phyloP scores from a whole-genome alignment of 768 basidiomycete species.

The Kwoniella sp. region DNA sequence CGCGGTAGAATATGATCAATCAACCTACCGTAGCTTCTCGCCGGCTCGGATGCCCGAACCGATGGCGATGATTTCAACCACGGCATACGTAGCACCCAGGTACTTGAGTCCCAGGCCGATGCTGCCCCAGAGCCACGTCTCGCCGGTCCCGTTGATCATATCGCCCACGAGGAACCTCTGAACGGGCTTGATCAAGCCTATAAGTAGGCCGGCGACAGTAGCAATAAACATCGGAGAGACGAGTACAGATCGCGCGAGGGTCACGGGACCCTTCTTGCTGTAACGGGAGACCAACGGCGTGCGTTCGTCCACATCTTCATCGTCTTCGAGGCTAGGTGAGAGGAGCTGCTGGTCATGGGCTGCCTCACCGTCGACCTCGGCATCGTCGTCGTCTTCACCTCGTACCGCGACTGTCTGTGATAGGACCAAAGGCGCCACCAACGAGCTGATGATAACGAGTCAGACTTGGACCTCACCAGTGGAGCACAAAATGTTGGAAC shows the following conservation, averaged over 20 bases:
- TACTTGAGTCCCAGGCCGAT: slow-evolving; percentile 29
- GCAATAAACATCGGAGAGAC: slow-evolving; percentile 29
- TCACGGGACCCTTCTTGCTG: not conserved
- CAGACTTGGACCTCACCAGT: not conserved
- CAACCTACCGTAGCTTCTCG: slow-evolving; percentile 28
- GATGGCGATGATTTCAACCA: slow-evolving; percentile 36
- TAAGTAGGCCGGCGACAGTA: slow-evolving; percentile 31
- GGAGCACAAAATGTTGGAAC: not conserved
- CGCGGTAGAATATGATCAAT: not conserved
- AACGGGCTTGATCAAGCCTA: slow-evolving; percentile 41
- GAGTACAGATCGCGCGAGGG: not conserved
- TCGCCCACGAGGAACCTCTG: slow-evolving; percentile 28
- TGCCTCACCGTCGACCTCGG: not conserved
- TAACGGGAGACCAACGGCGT: slow-evolving; percentile 35
- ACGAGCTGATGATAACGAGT: not conserved
- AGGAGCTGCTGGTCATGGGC: not conserved
- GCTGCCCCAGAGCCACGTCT: slow-evolving; percentile 40
- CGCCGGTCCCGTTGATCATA: slow-evolving; percentile 4
- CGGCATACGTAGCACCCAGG: slow-evolving; percentile 32
- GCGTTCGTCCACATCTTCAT: slow-evolving; percentile 23
- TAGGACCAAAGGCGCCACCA: not conserved
- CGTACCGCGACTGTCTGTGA: not conserved
- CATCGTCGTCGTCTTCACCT: slow-evolving; percentile 2
- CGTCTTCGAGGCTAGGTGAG: not conserved
- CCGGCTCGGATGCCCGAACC: slow-evolving; percentile 35